Conservation (phyloP, 495 filamentous ascomycete genomes). For the Corynascus novoguineensis region DNA sequence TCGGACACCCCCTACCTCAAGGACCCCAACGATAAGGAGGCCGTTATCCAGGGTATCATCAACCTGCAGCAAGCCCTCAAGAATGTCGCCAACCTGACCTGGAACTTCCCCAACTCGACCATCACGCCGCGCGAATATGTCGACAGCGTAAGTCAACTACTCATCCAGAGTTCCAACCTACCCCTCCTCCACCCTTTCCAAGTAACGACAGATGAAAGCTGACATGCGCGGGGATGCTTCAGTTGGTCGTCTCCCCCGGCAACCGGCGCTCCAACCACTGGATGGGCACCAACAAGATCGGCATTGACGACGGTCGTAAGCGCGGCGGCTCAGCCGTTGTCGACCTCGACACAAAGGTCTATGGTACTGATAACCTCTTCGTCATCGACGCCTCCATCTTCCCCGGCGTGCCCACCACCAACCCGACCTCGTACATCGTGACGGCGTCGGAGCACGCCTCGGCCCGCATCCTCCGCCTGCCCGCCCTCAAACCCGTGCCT, state of each 20-base stretch:
- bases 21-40: conserved; percentile 46
- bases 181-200: not conserved
- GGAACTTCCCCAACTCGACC: conserved; percentile 47
- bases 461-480: conserved; percentile 44
- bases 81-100: conserved; percentile 49
- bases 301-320: conserved; percentile 57
- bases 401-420: conserved; percentile 55
- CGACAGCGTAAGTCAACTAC: conserved; percentile 29
- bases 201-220: conserved; percentile 6
- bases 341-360: conserved; percentile 64
- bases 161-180: not conserved
- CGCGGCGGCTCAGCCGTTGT: conserved; percentile 61
- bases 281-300: conserved; percentile 59
- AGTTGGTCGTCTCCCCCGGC: conserved; percentile 46
- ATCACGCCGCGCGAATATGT: conserved; percentile 50
- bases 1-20: conserved; percentile 51
- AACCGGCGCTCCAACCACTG: conserved; percentile 66
- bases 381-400: conserved; percentile 60
- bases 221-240: too few species aligned
- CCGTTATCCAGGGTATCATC: conserved; percentile 52
- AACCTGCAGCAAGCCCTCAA: conserved; percentile 52
- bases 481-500: conserved; percentile 14
- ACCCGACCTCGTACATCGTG: conserved; percentile 57
- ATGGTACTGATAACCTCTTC: conserved; percentile 65
- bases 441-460: conserved; percentile 51